Evolutionary conservation across 2,329 filamentous ascomycete genomes (phyloP).

Genomic region (Neoascochyta sp.): DNA sequence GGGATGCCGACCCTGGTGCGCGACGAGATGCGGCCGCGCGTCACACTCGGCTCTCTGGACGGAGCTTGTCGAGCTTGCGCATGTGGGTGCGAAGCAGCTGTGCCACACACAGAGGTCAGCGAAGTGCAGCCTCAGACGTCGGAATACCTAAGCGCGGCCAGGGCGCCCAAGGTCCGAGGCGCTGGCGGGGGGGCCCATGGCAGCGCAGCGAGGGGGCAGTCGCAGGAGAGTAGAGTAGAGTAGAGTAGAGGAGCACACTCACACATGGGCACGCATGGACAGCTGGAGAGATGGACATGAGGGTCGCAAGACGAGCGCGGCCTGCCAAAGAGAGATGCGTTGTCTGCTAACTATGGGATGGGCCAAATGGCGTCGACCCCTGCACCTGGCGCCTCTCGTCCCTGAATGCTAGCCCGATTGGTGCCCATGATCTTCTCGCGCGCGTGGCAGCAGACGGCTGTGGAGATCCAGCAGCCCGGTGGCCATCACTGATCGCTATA

Average conservation of each 20-base stretch:
- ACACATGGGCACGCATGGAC: slow-evolving; percentile 36
- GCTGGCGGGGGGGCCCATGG: too few relatives aligned
- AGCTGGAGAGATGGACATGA: slow-evolving; percentile 32
- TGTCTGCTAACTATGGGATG: slow-evolving; percentile 7
- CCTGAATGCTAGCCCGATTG: slow-evolving; percentile 25
- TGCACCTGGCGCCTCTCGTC: slow-evolving; percentile 18
- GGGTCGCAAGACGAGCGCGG: slow-evolving; percentile 10
- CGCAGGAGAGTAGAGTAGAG: too few relatives aligned
- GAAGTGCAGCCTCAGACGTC: slow-evolving; percentile 15
- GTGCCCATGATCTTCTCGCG: slow-evolving; percentile 22
- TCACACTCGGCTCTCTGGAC: slow-evolving; percentile 44
- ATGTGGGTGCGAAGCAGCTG: slow-evolving; percentile 40
- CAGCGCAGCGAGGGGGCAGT: too few relatives aligned
- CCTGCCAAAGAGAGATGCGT: slow-evolving; percentile 12
- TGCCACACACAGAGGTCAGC: slow-evolving; percentile 31
- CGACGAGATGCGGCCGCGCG: slow-evolving; percentile 45
- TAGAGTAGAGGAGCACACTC: slow-evolving; percentile 26
- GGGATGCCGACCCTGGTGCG: slow-evolving; percentile 38
- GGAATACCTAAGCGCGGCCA: slow-evolving; percentile 18
- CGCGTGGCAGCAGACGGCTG: slow-evolving; percentile 14
- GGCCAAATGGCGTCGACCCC: slow-evolving; percentile 14
- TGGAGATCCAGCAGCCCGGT: slow-evolving; percentile 18
- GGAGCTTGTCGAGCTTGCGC: slow-evolving; percentile 39
- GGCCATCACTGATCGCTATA: slow-evolving; percentile 8
- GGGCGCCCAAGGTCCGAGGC: too few relatives aligned